phyloP scores from a whole-genome alignment of 495 filamentous ascomycete species.

The Staphylotrichum tortipilum region DNA sequence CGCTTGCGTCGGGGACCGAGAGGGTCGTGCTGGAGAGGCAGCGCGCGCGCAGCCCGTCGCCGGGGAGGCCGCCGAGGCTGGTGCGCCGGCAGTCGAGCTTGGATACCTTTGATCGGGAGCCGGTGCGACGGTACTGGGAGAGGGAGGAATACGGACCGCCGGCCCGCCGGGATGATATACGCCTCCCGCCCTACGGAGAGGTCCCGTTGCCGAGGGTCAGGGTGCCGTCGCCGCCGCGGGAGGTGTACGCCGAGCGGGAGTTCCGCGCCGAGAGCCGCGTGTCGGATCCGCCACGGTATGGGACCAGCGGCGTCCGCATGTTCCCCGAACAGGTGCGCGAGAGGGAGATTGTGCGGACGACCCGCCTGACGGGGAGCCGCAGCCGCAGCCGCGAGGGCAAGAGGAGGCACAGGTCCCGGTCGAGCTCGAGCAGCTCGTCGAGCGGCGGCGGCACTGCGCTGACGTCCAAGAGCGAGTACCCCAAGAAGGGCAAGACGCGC shows the following conservation, averaged over 20 bases:
- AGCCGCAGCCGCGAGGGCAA: conserved; percentile 24
- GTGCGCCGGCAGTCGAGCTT: conserved; percentile 38
- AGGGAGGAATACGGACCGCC: conserved; percentile 41
- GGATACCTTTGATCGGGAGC: conserved; percentile 43
- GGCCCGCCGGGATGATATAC: conserved; percentile 28
- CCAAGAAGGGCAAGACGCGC: conserved; percentile 79
- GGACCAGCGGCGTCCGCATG: conserved; percentile 58
- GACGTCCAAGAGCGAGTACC: conserved; percentile 50
- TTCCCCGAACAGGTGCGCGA: conserved; percentile 48
- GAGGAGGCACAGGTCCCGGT: conserved; percentile 22
- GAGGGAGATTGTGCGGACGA: conserved; percentile 37
- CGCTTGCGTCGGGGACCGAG: conserved; percentile 27
- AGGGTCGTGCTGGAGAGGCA: conserved; percentile 29
- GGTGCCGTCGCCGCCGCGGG: conserved; percentile 37
- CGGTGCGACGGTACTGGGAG: conserved; percentile 36
- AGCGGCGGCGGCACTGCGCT: conserved; percentile 34
- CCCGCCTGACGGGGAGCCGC: conserved; percentile 30
- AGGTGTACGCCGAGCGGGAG: conserved; percentile 46
- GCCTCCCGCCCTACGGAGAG: conserved; percentile 41
- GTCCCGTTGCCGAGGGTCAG: conserved; percentile 45
- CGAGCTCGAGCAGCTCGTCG: conserved; percentile 22
- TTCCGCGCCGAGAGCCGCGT: conserved; percentile 54
- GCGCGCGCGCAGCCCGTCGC: conserved; percentile 31
- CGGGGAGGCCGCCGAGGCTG: conserved; percentile 20
- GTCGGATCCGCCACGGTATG: conserved; percentile 57